Evolutionary conservation across 1,139 yeast species (phyloP), one percentile per base, ranked within the genome.

Genomic region (Kodamaea sp.): DNA sequence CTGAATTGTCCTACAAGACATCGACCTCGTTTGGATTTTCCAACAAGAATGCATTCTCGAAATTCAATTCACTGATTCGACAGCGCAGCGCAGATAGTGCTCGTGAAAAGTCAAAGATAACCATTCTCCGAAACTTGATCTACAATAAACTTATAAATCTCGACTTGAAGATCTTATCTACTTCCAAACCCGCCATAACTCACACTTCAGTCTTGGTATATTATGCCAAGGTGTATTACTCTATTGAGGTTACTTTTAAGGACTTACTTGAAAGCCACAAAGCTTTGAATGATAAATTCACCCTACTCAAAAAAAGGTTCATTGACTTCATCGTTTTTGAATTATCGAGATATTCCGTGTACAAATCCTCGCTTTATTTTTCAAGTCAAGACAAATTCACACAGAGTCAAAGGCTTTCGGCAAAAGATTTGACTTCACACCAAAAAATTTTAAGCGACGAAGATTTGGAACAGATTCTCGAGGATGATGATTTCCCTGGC

Each of bases 201-300:
- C 63, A 59, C 39, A 58, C 72, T 1, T 55, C 69, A 4, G 43
- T 46, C 25, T 56, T 60, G 32, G 55, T 69, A 6, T 55, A 58
- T 35, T 63, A 58, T 41, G 64, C 72, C 15, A 65, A 66, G 32
- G 48, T 67, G 14, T 67, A 55, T 43, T 55, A 58, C 38, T 57
- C 70, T 1, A 50, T 68, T 8, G 64, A 61, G 19, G 26, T 39
- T 0, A 41, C 47, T 4, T 67, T 66, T 37, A 30, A 29, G 5
- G 51, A 51, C 11, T 47, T 54, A 1, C 47, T 67, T 20, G 31
- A 32, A 2, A 13, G 38, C 1, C 52, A 57, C 26, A 31, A 35
- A 2, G 46, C 48, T 16, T 39, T 57, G 12, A 33, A 39, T 7
- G 24, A 32, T 8, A 54, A 50, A n/a, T 59, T 62, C 35, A 8